Conservation (phyloP, 306 rosid species). For the Gastrolobium bilobum region DNA sequence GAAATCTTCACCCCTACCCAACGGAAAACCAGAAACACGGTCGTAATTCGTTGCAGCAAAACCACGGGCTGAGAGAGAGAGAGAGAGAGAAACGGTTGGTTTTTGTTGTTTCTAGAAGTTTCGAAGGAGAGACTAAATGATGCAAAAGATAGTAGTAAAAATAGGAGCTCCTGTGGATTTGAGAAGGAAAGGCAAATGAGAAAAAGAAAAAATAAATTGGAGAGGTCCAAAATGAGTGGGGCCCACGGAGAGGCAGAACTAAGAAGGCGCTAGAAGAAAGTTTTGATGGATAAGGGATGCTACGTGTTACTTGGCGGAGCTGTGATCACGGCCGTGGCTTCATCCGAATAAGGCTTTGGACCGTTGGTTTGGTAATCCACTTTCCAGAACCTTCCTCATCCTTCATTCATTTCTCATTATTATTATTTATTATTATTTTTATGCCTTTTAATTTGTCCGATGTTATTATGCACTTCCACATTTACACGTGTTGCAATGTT, state of each 20-base stretch:
- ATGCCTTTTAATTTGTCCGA: slow-evolving; percentile 13
- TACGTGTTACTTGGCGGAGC: slow-evolving; percentile 33
- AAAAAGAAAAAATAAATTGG: background rate
- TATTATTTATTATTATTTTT: background rate
- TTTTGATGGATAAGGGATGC: slow-evolving; percentile 30
- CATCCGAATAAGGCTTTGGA: slow-evolving; percentile 26
- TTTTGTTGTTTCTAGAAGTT: slow-evolving; percentile 85
- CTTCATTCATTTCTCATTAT: background rate
- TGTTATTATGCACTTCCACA: slow-evolving; percentile 15
- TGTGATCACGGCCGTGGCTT: slow-evolving; percentile 36
- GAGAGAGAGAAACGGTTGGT: slow-evolving; percentile 41
- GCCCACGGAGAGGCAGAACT: slow-evolving; percentile 45
- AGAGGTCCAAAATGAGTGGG: slow-evolving; percentile 48
- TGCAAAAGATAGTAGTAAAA: slow-evolving; percentile 34
- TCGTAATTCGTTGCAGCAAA: background rate
- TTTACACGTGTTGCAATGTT: slow-evolving; percentile 48
- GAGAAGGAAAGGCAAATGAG: slow-evolving; percentile 57
- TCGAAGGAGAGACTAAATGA: slow-evolving; percentile 55
- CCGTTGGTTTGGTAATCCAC: slow-evolving; percentile 39
- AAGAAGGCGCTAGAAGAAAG: slow-evolving; percentile 64
- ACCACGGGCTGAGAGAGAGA: slow-evolving; percentile 26
- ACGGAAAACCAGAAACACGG: slow-evolving; percentile 11
- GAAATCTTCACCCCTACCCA: slow-evolving; percentile 28
- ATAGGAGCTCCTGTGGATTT: slow-evolving; percentile 57
- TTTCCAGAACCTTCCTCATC: slow-evolving; percentile 72